Conservation (phyloP, 2,329 filamentous ascomycete species). For the Exophiala sp. region DNA sequence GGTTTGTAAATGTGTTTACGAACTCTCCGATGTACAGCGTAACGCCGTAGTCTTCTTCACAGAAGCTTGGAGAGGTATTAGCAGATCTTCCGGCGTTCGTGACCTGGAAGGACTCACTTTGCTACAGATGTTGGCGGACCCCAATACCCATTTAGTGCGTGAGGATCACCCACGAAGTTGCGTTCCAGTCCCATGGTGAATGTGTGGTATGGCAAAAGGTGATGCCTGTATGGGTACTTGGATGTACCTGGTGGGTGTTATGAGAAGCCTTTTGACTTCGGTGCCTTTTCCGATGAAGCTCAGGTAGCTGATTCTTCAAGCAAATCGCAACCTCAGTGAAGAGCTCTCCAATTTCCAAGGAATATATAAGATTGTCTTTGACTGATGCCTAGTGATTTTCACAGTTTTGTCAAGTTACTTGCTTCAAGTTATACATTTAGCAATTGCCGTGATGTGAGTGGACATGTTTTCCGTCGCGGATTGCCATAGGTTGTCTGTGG, state of each 20-base stretch:
- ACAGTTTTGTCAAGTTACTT: no score
- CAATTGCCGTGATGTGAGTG: no score
- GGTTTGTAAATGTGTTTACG: conserved; percentile 32
- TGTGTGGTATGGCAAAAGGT: not conserved
- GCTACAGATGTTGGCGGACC: conserved; percentile 21
- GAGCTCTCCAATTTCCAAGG: no score
- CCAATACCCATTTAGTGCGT: conserved; percentile 21
- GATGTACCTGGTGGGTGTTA: not conserved
- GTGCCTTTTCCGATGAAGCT: no score
- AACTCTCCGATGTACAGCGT: conserved; percentile 31
- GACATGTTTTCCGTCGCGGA: no score
- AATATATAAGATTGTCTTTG: no score
- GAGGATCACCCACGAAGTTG: conserved; percentile 18
- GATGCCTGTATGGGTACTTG: not conserved
- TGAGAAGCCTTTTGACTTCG: not conserved
- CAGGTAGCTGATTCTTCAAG: no score
- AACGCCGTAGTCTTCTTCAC: conserved; percentile 30
- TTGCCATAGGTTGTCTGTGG: not conserved
- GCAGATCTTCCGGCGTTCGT: no score
- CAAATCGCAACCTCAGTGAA: no score
- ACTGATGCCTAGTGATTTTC: no score
- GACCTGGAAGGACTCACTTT: no score
- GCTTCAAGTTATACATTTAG: no score
- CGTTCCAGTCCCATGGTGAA: conserved; percentile 18
- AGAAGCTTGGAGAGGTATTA: conserved; percentile 17